These are phyloP conservation scores for Termitomyces sp. DNA, from an alignment of 1,284 basidiomycete species.

Conservation along the genomic window DNA sequence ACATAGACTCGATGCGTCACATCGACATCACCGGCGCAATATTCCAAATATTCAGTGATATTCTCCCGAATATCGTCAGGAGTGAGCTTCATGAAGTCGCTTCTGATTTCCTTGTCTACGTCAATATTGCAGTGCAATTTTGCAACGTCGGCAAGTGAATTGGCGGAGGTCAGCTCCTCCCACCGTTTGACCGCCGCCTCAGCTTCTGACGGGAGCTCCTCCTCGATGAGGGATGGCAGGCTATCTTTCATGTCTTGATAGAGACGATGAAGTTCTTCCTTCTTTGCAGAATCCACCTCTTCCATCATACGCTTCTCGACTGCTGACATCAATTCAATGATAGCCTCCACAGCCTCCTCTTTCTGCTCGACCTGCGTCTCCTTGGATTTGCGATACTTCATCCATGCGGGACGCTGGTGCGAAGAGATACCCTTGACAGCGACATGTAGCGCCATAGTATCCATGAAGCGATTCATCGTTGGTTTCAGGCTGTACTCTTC, in stretches of 20 bases:
- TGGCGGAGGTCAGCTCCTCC: constrained; percentile 92
- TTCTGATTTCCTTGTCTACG: constrained; percentile 77
- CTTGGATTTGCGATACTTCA: constrained; percentile 72
- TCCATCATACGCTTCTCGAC: constrained; percentile 42
- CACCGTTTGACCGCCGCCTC: constrained; percentile 59
- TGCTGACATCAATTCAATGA: constrained; percentile 44
- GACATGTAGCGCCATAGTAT: constrained; percentile 95
- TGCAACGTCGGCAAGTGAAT: constrained; percentile 91
- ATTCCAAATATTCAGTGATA: constrained; percentile 77
- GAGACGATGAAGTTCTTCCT: constrained; percentile 38
- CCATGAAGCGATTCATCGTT: constrained; percentile 81
- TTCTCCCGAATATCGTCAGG: constrained; percentile 63
- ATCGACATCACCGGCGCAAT: constrained; percentile 84
- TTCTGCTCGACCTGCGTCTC: constrained; percentile 44
- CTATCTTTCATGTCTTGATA: constrained; percentile 42
- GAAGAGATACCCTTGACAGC: constrained; percentile 94
- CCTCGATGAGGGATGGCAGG: constrained; percentile 17
- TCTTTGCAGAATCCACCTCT: constrained; percentile 31
- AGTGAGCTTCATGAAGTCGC: constrained; percentile 69
- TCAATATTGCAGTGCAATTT: constrained; percentile 82
- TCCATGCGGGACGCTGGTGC: constrained; percentile 92
- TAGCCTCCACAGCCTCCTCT: constrained; percentile 55
- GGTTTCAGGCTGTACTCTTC: constrained; percentile 81
- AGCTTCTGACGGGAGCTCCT: constrained; percentile 29
- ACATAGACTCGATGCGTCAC: constrained; percentile 83